phyloP scores from a whole-genome alignment of 768 basidiomycete genomes.

The Cantharellus anzutake region DNA sequence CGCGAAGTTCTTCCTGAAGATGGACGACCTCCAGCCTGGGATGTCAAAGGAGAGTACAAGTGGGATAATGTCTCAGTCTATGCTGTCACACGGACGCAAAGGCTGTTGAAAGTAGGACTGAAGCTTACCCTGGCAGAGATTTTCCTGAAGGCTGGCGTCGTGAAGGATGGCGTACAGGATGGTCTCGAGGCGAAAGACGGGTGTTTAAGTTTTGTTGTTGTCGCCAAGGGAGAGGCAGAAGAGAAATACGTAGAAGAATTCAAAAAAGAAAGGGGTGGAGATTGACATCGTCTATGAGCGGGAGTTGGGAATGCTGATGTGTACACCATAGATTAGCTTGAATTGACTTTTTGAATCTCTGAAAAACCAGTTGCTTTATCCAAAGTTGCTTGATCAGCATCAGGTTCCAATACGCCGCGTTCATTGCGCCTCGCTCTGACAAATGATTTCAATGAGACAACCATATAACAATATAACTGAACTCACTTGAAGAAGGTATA shows the following conservation, averaged over 20 bases:
- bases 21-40: slow-evolving; percentile 54
- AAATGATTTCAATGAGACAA: not conserved
- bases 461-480: slow-evolving; percentile 1
- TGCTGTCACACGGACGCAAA: slow-evolving; percentile 54
- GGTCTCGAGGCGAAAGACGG: slow-evolving; percentile 74
- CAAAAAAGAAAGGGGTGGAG: slow-evolving; percentile 25
- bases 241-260: slow-evolving; percentile 75
- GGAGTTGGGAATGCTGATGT: not conserved
- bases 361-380: slow-evolving; percentile 55
- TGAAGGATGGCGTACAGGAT: slow-evolving; percentile 30
- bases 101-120: slow-evolving; percentile 79
- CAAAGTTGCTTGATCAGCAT: slow-evolving; percentile 51
- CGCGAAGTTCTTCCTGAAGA: slow-evolving; percentile 66
- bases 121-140: slow-evolving; percentile 75
- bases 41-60: slow-evolving; percentile 44
- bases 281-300: not conserved
- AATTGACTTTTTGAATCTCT: slow-evolving; percentile 7
- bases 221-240: slow-evolving; percentile 62
- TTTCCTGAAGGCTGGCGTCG: slow-evolving; percentile 34
- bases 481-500: slow-evolving; percentile 94
- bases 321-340: not conserved
- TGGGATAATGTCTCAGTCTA: slow-evolving; percentile 54
- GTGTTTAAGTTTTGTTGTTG: slow-evolving; percentile 57
- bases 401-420: slow-evolving; percentile 76
- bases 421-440: slow-evolving; percentile 68